phyloP scores from a whole-genome alignment of 1,284 basidiomycete species.

The Cronartium quercuum region DNA sequence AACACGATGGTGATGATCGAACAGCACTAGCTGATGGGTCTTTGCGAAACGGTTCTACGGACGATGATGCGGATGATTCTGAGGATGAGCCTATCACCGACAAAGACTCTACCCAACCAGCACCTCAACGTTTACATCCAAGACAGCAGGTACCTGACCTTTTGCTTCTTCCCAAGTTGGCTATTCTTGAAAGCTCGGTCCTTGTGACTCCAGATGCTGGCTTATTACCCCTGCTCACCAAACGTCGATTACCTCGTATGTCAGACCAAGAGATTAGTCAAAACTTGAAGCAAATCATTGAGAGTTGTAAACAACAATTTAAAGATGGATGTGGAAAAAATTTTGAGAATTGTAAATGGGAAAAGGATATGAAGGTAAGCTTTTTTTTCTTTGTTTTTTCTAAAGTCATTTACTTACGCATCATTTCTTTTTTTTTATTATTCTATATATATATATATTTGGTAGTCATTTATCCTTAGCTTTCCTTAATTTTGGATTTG shows the following conservation, averaged over 20 bases:
- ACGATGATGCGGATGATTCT: background rate
- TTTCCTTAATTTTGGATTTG: slow-evolving; percentile 9
- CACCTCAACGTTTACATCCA: background rate
- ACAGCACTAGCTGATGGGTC: background rate
- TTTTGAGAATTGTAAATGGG: slow-evolving; percentile 1
- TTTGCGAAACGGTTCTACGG: background rate
- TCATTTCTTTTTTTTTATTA: background rate
- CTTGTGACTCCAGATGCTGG: background rate
- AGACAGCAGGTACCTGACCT: background rate
- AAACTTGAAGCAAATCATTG: background rate
- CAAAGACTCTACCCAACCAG: background rate
- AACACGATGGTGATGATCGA: background rate
- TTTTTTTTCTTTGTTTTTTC: background rate
- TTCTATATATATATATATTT: slow-evolving; percentile 35
- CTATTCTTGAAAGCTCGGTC: background rate
- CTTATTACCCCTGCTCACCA: background rate
- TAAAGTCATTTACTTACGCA: background rate
- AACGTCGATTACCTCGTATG: background rate
- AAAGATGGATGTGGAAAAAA: background rate
- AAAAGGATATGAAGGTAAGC: background rate
- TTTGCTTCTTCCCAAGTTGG: background rate
- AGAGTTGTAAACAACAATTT: background rate
- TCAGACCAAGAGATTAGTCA: background rate
- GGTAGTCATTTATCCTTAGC: slow-evolving; percentile 15
- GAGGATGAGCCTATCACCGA: background rate